Evolutionary conservation across 176 grass and related monocot genomes (phyloP).

Genomic region (Ananas comosus): DNA sequence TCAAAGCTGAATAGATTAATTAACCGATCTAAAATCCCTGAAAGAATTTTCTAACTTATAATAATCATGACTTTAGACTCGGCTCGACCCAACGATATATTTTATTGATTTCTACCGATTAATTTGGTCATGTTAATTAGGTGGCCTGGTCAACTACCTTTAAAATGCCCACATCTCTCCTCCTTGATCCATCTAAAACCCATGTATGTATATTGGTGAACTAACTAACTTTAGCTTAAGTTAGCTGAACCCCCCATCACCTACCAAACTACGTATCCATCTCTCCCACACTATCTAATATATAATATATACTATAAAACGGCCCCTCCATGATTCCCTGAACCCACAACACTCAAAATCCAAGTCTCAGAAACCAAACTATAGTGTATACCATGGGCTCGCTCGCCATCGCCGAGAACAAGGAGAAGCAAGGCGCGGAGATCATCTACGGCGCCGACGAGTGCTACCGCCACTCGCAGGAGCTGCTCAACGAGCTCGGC

Average conservation of each 20-base stretch:
- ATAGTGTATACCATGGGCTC: constrained; percentile 37
- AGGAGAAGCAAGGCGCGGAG: constrained; percentile 49
- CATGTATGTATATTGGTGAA: neutral
- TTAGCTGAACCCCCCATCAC: constrained; percentile 30
- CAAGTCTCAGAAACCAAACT: neutral
- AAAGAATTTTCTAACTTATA: too few relatives aligned
- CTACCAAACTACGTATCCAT: neutral
- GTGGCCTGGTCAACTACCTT: neutral
- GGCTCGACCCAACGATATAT: too few relatives aligned
- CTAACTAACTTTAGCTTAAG: constrained; percentile 11
- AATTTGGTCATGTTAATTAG: neutral
- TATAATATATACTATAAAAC: neutral
- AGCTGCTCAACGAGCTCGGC: constrained; percentile 54
- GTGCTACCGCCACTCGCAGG: constrained; percentile 64
- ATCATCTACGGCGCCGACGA: constrained; percentile 53
- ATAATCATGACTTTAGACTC: too few relatives aligned
- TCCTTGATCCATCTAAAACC: too few relatives aligned
- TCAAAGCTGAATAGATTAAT: too few relatives aligned
- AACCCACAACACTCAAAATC: neutral
- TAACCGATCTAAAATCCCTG: too few relatives aligned
- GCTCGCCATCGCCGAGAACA: constrained; percentile 17
- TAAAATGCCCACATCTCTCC: too few relatives aligned
- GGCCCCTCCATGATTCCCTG: neutral
- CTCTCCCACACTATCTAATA: neutral
- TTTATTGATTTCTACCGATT: too few relatives aligned